Evolutionary conservation across 2,329 filamentous ascomycete genomes (phyloP), one percentile per base, ranked within the genome.

Genomic region (Talaromyces piceae): DNA sequence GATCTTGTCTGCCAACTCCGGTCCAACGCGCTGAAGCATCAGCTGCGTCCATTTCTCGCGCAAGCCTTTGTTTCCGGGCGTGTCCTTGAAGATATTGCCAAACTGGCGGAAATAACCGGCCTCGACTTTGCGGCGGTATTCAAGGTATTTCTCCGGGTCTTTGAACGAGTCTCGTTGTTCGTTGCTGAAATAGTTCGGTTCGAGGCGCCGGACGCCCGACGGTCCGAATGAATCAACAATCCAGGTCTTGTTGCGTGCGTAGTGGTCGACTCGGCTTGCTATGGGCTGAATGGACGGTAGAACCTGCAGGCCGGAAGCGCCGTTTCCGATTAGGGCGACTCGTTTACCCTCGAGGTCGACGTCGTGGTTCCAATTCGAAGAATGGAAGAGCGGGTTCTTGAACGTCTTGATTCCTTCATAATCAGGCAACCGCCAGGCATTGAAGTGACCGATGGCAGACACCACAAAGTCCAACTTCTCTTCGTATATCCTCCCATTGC

Each of bases 241-340:
- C 84, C 84, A 88, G 0, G 84, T 87, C 27, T 73, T 77, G 57
- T 78, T 83, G 8, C 84, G 73, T 1, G 77, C 81, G 56, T 86
- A 87, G 63, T 85, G 81, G 55, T 86, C 81, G 0, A 87, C 68
- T 2, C 72, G 77, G 1, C 56, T 56, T 7, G 65, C 69, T 5
- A 68, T 57, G 5, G 64, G 66, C 48, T 73, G 69, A 39, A 73
- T 63, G 1, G 65, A 67, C 0, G 71, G 69, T 8, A 73, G 59
- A 1, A 69, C 65, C 28, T 84, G 82, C 23, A 84, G 76, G 0
- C 80, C 81, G 5, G 76, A 80, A 4, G 81, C 79, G 2, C 81
- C 81, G 48, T 83, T 83, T n/a, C 81, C 81, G 41, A 84, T 82
- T 3, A 83, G 73, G 0, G 80, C 81, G 1, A 84, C 70, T 16